Evolutionary conservation across 805 yeast species (phyloP).

Genomic region (Grigorovia yakushimaensis): DNA sequence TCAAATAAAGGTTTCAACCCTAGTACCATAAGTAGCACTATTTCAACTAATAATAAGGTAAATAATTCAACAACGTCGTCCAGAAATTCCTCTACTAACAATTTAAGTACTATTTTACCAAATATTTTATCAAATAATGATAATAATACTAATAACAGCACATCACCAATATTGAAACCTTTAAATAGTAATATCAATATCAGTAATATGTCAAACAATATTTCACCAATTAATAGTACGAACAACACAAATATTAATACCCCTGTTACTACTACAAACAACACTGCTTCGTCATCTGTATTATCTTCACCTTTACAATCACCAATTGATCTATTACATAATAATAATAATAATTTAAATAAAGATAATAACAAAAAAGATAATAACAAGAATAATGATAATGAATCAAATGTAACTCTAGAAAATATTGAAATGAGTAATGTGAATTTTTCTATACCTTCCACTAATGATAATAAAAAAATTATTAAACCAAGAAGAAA

Average conservation of each 20-base stretch:
- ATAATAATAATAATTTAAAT: not conserved
- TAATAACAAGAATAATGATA: no score
- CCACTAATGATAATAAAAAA: constrained; percentile 1
- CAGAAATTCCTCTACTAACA: not conserved
- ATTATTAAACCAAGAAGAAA: constrained; percentile 45
- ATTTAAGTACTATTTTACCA: not conserved
- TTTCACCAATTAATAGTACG: not conserved
- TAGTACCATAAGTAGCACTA: not conserved
- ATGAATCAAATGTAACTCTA: not conserved
- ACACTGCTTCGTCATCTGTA: not conserved
- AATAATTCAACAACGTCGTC: not conserved
- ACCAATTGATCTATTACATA: not conserved
- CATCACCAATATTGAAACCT: not conserved
- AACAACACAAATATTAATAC: not conserved
- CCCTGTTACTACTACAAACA: not conserved
- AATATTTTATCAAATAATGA: not conserved
- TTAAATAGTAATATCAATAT: not conserved
- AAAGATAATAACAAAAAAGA: not conserved
- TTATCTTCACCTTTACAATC: not conserved
- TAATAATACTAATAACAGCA: not conserved
- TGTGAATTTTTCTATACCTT: not conserved
- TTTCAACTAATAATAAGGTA: not conserved
- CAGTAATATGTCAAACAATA: not conserved
- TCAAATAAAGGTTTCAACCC: not conserved
- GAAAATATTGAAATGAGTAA: no score